Evolutionary conservation across 495 filamentous ascomycete genomes (phyloP), one percentile per base, ranked within the genome.

Genomic region (Elaphomyces granulatus): DNA sequence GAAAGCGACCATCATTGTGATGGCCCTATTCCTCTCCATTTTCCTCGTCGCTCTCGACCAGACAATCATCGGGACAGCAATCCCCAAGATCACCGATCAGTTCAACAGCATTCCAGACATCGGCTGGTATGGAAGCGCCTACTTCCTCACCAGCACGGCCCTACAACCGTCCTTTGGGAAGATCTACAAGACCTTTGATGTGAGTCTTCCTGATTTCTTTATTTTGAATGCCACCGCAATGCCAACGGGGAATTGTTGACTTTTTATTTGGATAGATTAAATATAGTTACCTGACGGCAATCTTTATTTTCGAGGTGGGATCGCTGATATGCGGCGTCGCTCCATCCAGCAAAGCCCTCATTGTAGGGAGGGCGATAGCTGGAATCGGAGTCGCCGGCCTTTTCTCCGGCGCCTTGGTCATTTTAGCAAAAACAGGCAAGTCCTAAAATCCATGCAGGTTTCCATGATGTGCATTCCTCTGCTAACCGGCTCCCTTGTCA

Each of bases 311-410:
- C 50, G 82, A 85, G 43, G 34, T 83, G 20, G 83, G 82, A 20
- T 77, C 71, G 16, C 51, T 79, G 23, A 60, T 87, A 38, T 87
- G 81, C 52, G 82, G 68, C 34, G 70, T 71, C 2, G 79, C 83
- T 3, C 75, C 79, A 0, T 74, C 59, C 31, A 81, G 74, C 6
- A 58, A 63, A 1, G 69, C 70, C 6, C 63, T 90, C 19, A 86
- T 87, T 48, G 50, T 84, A 41, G 83, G 83, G 2, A 71, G 83
- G n/a, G 81, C 83, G 8, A 63, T 87, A 33, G 77, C 81, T 14
- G 83, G 83, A 6, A 47, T 85, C 18, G 83, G 82, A 2, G 65
- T 66, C 15, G 78, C 80, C 1, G 86, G 82, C 31, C 76, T 90
- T 40, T 83, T 82, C 53, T 75, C 75, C 1, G 86, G 85, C 2